phyloP scores from a whole-genome alignment of 202 grass and related monocot genomes.

The Carex arenaria region DNA sequence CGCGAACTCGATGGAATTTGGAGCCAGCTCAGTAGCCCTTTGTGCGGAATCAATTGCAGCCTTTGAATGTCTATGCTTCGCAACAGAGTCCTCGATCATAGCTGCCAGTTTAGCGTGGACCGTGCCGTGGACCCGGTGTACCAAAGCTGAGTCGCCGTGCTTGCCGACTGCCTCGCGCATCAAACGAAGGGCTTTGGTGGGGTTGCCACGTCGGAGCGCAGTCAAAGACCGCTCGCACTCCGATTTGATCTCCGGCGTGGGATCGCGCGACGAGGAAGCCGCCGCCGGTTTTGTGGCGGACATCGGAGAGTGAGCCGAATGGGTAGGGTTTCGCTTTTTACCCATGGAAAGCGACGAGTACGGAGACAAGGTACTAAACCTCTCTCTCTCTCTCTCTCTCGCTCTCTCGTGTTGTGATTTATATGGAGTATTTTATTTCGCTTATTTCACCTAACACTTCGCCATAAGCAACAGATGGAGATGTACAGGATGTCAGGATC shows the following conservation, averaged over 20 bases:
- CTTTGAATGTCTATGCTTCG: constrained; percentile 55
- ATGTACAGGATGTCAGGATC: not conserved
- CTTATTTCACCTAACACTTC: constrained; percentile 11
- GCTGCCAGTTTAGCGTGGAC: constrained; percentile 48
- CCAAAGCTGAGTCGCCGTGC: constrained; percentile 50
- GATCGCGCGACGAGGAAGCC: constrained; percentile 21
- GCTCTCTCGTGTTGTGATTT: not conserved
- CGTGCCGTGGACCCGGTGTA: constrained; percentile 70
- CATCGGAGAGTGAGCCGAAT: constrained; percentile 13
- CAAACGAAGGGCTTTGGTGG: constrained; percentile 52
- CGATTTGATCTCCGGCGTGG: constrained; percentile 29
- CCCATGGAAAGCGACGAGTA: constrained; percentile 48
- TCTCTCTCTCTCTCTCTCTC: not conserved
- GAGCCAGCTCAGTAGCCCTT: constrained; percentile 57
- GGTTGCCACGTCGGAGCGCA: constrained; percentile 51
- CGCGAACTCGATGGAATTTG: constrained; percentile 74
- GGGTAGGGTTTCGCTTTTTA: constrained; percentile 79
- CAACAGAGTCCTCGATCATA: constrained; percentile 54
- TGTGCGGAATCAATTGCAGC: constrained; percentile 43
- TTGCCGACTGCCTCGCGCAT: constrained; percentile 56
- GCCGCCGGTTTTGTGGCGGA: not conserved
- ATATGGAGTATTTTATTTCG: not conserved
- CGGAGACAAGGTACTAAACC: not conserved
- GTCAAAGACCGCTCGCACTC: constrained; percentile 34
- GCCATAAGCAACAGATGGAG: not conserved